These are phyloP conservation scores for Fusarium caatingaense DNA, from an alignment of 2,329 filamentous ascomycete genomes.

Conservation along the genomic window DNA sequence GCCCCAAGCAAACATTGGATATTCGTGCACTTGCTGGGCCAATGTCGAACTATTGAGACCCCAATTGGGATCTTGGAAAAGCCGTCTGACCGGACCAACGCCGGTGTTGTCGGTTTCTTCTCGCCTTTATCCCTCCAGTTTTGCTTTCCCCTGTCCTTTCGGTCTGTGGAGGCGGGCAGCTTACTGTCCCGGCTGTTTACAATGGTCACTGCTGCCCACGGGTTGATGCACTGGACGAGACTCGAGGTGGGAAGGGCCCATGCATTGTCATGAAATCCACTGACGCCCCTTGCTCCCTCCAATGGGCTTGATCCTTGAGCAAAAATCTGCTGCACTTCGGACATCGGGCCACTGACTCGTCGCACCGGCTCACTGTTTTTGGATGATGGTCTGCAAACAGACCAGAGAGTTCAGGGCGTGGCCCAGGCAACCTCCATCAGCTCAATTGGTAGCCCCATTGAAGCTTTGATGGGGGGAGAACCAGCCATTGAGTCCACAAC, in stretches of 20 bases:
- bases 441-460: slow-evolving; percentile 38
- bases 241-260: slow-evolving; percentile 42
- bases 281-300: slow-evolving; percentile 41
- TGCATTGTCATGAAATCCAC: slow-evolving; percentile 44
- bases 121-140: slow-evolving; percentile 10
- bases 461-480: slow-evolving; percentile 32
- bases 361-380: slow-evolving; percentile 20
- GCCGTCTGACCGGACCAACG: slow-evolving; percentile 26
- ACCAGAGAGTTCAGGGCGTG: slow-evolving; percentile 29
- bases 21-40: slow-evolving; percentile 15
- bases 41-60: slow-evolving; percentile 16
- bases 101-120: slow-evolving; percentile 26
- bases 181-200: slow-evolving; percentile 28
- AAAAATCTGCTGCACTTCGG: slow-evolving; percentile 46
- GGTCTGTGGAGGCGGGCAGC: slow-evolving; percentile 37
- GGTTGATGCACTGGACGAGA: slow-evolving; percentile 43
- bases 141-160: slow-evolving; percentile 27
- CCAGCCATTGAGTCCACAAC: slow-evolving; percentile 30
- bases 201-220: slow-evolving; percentile 35
- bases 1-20: slow-evolving; percentile 26
- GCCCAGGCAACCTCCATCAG: slow-evolving; percentile 38
- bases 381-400: slow-evolving; percentile 21
- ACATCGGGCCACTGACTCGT: slow-evolving; percentile 43
- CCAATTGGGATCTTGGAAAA: slow-evolving; percentile 39
- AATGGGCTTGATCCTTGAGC: slow-evolving; percentile 43